Evolutionary conservation across 106 monocot genomes (phyloP).

Genomic region (Vanilla planifolia): DNA sequence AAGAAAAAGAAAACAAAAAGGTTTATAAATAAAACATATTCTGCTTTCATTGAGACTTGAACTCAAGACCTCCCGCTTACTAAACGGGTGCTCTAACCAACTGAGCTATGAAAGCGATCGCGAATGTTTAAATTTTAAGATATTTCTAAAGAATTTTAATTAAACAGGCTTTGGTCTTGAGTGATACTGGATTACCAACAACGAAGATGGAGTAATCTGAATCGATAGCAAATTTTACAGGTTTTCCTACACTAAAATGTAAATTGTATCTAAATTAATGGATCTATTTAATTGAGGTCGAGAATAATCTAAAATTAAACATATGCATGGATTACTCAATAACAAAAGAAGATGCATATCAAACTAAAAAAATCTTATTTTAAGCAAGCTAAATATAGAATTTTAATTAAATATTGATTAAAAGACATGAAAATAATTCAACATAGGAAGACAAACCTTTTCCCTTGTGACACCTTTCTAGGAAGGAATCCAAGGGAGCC

Average conservation of each 20-base stretch:
- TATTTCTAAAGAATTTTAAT: too few species aligned
- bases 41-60: conserved; percentile 89
- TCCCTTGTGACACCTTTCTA: conserved; percentile 74
- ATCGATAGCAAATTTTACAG: too few species aligned
- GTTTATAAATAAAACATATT: too few species aligned
- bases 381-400: not conserved
- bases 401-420: not conserved
- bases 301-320: not conserved
- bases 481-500: conserved; percentile 88
- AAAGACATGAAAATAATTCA: not conserved
- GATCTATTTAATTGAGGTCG: not conserved
- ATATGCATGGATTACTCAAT: not conserved
- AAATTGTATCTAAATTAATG: too few species aligned
- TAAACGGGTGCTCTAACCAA: conserved; percentile 99
- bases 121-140: too few species aligned
- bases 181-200: too few species aligned
- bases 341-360: not conserved
- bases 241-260: too few species aligned
- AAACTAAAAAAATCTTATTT: not conserved
- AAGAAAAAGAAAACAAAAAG: too few species aligned
- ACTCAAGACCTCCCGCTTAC: conserved; percentile 99
- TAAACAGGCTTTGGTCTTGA: too few species aligned
- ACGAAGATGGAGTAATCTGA: too few species aligned
- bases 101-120: conserved; percentile 58
- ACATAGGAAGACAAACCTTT: conserved; percentile 42